Percentiles rank a stretch among this genome's conserved stretches.
These are phyloP conservation scores for Uronychia setigera DNA, from an alignment of 73 alveolate species.

Conservation along the genomic window DNA sequence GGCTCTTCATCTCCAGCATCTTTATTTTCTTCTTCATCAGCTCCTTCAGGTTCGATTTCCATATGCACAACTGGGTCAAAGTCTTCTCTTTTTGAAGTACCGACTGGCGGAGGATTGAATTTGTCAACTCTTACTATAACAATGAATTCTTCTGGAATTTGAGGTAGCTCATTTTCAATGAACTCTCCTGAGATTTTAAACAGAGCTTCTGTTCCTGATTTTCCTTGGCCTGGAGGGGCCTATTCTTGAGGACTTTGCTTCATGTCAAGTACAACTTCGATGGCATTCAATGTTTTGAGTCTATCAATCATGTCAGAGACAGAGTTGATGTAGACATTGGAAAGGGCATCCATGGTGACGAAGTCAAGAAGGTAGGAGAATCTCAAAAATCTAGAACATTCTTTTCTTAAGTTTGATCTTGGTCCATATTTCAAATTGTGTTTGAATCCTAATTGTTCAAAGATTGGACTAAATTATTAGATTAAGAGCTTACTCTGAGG, in stretches of 20 bases:
- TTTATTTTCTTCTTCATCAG: conserved; percentile 63
- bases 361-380: conserved; percentile 83
- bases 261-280: conserved; percentile 36
- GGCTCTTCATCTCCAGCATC: conserved; percentile 49
- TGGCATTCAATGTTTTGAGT: conserved; percentile 26
- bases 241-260: conserved; percentile 31
- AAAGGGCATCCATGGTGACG: conserved; percentile 79
- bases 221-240: neutral
- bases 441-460: conserved; percentile 78
- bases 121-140: conserved; percentile 45
- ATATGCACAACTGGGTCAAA: conserved; percentile 73
- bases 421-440: conserved; percentile 81
- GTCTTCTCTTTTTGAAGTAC: conserved; percentile 65
- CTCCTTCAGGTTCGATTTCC: conserved; percentile 51
- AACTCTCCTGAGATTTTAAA: conserved; percentile 68
- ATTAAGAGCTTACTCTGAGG: conserved; percentile 11
- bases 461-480: conserved; percentile 47
- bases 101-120: conserved; percentile 80
- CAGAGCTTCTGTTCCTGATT: conserved; percentile 26
- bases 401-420: conserved; percentile 75
- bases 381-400: conserved; percentile 77
- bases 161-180: conserved; percentile 58
- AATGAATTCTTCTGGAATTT: conserved; percentile 22
- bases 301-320: conserved; percentile 58
- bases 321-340: conserved; percentile 76